phyloP scores from a whole-genome alignment of 2,329 filamentous ascomycete species.

The Talaromyces sp. region DNA sequence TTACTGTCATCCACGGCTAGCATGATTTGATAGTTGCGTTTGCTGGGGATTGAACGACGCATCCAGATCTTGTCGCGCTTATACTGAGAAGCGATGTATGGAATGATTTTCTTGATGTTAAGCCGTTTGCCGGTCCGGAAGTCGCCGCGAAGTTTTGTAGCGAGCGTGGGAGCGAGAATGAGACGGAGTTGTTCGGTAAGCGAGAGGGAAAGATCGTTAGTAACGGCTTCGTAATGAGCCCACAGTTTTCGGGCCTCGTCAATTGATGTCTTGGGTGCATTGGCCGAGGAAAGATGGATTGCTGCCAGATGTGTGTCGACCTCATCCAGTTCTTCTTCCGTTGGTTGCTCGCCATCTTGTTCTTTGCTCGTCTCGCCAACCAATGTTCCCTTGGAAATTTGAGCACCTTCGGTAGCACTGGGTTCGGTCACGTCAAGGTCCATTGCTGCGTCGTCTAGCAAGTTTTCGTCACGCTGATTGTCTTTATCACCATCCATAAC shows the following conservation, averaged over 20 bases:
- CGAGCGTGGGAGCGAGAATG: slow-evolving; percentile 89
- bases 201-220: slow-evolving; percentile 79
- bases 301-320: slow-evolving; percentile 59
- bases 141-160: slow-evolving; percentile 92
- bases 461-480: slow-evolving; percentile 42
- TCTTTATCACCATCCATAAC: slow-evolving; percentile 39
- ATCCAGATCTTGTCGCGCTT: slow-evolving; percentile 99
- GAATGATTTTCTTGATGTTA: slow-evolving; percentile 99
- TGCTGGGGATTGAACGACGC: slow-evolving; percentile 83
- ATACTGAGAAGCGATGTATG: slow-evolving; percentile 96
- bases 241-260: slow-evolving; percentile 70
- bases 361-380: slow-evolving; percentile 28
- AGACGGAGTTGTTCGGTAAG: slow-evolving; percentile 92
- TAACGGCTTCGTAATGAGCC: slow-evolving; percentile 77
- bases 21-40: slow-evolving; percentile 94
- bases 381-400: slow-evolving; percentile 53
- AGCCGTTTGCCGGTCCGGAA: slow-evolving; percentile 97
- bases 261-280: slow-evolving; percentile 43
- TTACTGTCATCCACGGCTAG: slow-evolving; percentile 94
- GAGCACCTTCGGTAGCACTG: slow-evolving; percentile 42
- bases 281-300: slow-evolving; percentile 64
- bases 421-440: slow-evolving; percentile 34
- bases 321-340: slow-evolving; percentile 45
- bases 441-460: slow-evolving; percentile 46
- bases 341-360: slow-evolving; percentile 39